A percentile compares a stretch with the other conserved stretches of the same genome.
Conservation (phyloP, 2,329 filamentous ascomycete species). For the Cladosporium cucumerinum region DNA sequence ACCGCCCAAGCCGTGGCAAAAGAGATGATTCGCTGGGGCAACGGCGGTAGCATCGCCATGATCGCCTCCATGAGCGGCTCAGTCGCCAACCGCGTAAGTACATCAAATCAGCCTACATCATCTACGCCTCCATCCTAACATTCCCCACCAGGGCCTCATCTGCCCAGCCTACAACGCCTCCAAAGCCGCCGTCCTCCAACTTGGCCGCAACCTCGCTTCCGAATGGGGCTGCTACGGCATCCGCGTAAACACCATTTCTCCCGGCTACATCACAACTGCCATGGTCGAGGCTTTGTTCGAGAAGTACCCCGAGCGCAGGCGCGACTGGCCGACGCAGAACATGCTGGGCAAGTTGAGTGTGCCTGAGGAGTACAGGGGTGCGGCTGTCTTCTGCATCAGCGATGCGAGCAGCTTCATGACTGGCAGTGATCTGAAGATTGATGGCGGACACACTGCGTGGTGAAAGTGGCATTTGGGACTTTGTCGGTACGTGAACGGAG, state of each 20-base stretch:
- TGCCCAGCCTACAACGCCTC: constrained; percentile 71
- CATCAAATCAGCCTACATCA: not conserved
- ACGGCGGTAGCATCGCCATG: constrained; percentile 59
- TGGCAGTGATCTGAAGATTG: constrained; percentile 52
- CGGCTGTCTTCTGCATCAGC: constrained; percentile 39
- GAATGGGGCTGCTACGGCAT: constrained; percentile 74
- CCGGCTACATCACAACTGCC: constrained; percentile 74
- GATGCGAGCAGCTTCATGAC: constrained; percentile 54
- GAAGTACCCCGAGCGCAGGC: constrained; percentile 62
- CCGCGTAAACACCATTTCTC: constrained; percentile 76
- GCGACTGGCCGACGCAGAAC: constrained; percentile 78
- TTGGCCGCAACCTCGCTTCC: constrained; percentile 65
- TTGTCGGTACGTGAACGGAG: not conserved
- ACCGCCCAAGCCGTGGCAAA: constrained; percentile 61
- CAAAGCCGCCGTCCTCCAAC: constrained; percentile 70
- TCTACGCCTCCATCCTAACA: not conserved
- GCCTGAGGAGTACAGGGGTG: constrained; percentile 38
- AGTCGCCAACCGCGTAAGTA: constrained; percentile 60
- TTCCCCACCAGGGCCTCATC: constrained; percentile 55
- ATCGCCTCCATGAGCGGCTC: constrained; percentile 63
- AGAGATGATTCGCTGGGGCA: constrained; percentile 60
- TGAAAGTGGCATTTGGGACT: constrained; percentile 25
- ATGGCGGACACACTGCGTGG: constrained; percentile 55
- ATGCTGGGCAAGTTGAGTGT: constrained; percentile 60
- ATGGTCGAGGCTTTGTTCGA: constrained; percentile 82